Evolutionary conservation across 768 basidiomycete species (phyloP), one percentile per base, ranked within the genome.

Genomic region (Dendrothele bispora): DNA sequence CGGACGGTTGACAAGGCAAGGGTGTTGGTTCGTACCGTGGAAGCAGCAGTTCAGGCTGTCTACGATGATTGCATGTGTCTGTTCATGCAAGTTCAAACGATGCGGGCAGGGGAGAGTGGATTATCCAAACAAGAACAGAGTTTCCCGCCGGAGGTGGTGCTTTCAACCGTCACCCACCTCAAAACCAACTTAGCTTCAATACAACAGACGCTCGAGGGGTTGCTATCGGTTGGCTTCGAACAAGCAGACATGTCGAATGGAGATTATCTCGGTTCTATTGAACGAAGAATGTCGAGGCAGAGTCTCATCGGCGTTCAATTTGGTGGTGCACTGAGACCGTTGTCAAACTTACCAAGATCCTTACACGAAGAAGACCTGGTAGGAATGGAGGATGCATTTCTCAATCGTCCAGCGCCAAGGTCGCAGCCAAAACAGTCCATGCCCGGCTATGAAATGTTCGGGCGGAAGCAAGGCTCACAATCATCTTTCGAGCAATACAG

Each of bases 201-300:
- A 21, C 68, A 80, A 46, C 75, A 82, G 55, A 79, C 80, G 1
- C 67, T 89, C 8, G 84, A 89, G 34, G 74, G 70, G 14, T 70
- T 91, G 20, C 64, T 87, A 22, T 66, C 75, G 1, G 62, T 88
- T 15, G 87, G 86, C 4, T 79, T 83, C 48, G 83, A 88, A 45
- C 88, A 91, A 64, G 83, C 80, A 3, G 80, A 84, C 12, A 68
- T 84, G 30, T 80, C 83, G 17, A 79, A 80, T 61, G 82, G 78
- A 44, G 84, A 87, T 50, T 88, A 89, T 64, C 80, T 74, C 46
- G 82, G 80, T 5, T 86, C 88, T 2, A 89, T 89, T 46, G 84
- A 88, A 48, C 84, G 85, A 84, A 76, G 88, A 18, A 78, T 81
- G 71, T 88, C 86, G 14, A 82, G 85, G 14, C 63, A 85, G 37